Evolutionary conservation across 805 yeast genomes (phyloP), one percentile per base, ranked within the genome.

Genomic region (Candida dajiaensis): DNA sequence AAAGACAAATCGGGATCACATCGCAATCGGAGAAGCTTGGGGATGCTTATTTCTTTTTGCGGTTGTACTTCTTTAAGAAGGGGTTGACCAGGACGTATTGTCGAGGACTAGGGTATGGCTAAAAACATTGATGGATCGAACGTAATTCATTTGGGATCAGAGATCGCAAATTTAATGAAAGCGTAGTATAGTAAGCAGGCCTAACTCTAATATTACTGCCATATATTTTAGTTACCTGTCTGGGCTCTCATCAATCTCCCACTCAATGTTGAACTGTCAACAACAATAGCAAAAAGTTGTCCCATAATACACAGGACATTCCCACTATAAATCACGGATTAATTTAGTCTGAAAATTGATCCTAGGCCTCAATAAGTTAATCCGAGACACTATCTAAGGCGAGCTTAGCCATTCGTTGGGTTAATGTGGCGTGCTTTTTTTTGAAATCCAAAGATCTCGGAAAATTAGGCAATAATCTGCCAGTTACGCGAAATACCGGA

Each of bases 401-500:
- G 10, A 28, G 31, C 31, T 28, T 13, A 8, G 28, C n/a, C 31
- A 13, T 28, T 28, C 31, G n/a, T 13, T 13, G 31, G 31, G n/a
- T 28, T 8, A 4, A 28, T 13, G 13, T 13, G 31, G 31, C 31
- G 31, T 28, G 12, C 12, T n/a, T 25, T 28, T 28, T 28, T 28
- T 13, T 13, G 7, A 28, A 28, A n/a, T 13, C 10, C 12, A 25
- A 12, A 28, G 31, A 28, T 28, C 11, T 11, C 31, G 31, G 31
- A 28, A 28, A 13, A 28, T 4, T 28, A 28, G 15, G 31, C 31
- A 28, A 7, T n/a, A 28, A 28, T 12, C n/a, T 28, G 31, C n/a
- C 31, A 13, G 31, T 28, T 28, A 4, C 31, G 31, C 31, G 31
- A 28, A 28, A 28, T 13, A 3, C 15, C 50, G 50, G 50, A 47